Percentiles rank a stretch among this genome's conserved stretches.
phyloP scores from a whole-genome alignment of 1,139 yeast genomes.

The Pneumocystis jirovecii region DNA sequence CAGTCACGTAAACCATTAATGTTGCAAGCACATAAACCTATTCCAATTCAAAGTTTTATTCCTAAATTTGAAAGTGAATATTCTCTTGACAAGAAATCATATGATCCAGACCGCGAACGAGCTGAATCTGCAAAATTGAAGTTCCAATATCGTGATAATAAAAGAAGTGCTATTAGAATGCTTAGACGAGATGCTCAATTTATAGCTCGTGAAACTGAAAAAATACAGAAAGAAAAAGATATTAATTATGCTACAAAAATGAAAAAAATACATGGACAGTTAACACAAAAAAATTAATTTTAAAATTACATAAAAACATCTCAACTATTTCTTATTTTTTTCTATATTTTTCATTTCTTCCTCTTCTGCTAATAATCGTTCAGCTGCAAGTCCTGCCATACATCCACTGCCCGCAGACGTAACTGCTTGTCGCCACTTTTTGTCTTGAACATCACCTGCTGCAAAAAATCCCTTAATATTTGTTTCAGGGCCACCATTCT shows the following conservation, averaged over 20 bases:
- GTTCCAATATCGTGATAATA: conserved; percentile 79
- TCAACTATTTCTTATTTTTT: neutral
- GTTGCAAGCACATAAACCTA: conserved; percentile 75
- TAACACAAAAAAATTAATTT: conserved; percentile 16
- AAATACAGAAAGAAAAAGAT: conserved; percentile 59
- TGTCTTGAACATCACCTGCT: conserved; percentile 98
- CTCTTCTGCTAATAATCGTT: conserved; percentile 60
- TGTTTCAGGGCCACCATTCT: conserved; percentile 77
- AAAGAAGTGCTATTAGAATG: conserved; percentile 76
- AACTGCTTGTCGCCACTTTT: conserved; percentile 93
- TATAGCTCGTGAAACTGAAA: conserved; percentile 71
- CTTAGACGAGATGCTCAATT: conserved; percentile 78
- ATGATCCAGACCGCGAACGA: conserved; percentile 67
- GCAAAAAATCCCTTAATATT: conserved; percentile 90
- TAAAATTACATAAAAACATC: neutral
- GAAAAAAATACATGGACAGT: conserved; percentile 57
- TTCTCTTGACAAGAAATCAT: conserved; percentile 87
- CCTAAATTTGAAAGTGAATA: conserved; percentile 93
- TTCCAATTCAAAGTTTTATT: conserved; percentile 70
- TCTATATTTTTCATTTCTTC: conserved; percentile 24
- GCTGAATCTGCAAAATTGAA: conserved; percentile 72
- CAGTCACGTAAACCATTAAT: conserved; percentile 54
- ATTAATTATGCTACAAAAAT: conserved; percentile 77
- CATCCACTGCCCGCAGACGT: conserved; percentile 99
- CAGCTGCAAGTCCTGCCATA: conserved; percentile 97